phyloP scores from a whole-genome alignment of 2,329 filamentous ascomycete species.

The Bipolaris bicolor region DNA sequence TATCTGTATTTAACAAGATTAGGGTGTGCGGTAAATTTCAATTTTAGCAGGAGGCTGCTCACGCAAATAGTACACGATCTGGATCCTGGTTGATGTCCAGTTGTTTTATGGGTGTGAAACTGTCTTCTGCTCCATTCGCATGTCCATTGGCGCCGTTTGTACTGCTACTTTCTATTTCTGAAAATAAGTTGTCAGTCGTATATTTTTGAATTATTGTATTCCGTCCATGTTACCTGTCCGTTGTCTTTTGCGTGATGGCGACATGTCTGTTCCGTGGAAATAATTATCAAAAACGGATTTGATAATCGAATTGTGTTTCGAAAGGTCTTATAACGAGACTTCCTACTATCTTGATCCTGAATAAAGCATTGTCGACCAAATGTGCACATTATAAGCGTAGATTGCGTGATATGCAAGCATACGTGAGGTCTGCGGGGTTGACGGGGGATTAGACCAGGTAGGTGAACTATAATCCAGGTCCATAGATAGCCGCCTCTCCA shows the following conservation, averaged over 20 bases:
- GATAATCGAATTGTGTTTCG: background rate
- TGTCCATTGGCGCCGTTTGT: slow-evolving; percentile 1
- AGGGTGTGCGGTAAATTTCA: background rate
- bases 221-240: slow-evolving; percentile 1
- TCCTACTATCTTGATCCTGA: too few species aligned
- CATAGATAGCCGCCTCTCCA: background rate
- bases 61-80: slow-evolving; percentile 55
- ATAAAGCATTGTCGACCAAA: background rate
- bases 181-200: background rate
- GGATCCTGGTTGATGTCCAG: slow-evolving; percentile 52
- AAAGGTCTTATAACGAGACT: background rate
- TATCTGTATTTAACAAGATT: slow-evolving; percentile 43
- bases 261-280: background rate
- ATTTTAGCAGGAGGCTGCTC: slow-evolving; percentile 1
- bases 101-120: slow-evolving; percentile 31
- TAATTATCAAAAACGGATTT: background rate
- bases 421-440: background rate
- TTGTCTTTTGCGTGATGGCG: slow-evolving; percentile 7
- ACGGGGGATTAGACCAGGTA: background rate
- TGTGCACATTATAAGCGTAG: slow-evolving; percentile 5
- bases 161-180: background rate
- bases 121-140: background rate
- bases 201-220: background rate
- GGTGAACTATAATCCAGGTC: background rate
- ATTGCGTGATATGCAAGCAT: slow-evolving; percentile 9